A percentile compares a stretch with the other conserved stretches of the same genome.
Evolutionary conservation across 441 rosid genomes (phyloP).

Genomic region (Aleurites moluccanus): DNA sequence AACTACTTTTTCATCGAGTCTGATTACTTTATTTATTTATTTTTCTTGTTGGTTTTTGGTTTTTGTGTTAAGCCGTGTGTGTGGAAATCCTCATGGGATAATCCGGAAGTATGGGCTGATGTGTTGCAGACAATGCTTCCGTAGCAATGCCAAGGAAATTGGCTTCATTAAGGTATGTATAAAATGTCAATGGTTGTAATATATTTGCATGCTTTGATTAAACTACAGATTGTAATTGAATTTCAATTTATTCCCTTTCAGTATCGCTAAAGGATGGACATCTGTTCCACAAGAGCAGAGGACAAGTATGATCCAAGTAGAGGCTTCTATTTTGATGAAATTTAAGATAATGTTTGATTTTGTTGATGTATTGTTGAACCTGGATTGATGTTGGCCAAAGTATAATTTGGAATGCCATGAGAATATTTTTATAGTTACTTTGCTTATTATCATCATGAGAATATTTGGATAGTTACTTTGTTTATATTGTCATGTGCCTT

Average conservation of each 20-base stretch:
- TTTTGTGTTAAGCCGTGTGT: conserved; percentile 49
- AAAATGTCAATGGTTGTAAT: too few relatives aligned
- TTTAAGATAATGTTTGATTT: conserved; percentile 6
- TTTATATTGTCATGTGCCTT: too few relatives aligned
- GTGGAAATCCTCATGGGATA: conserved; percentile 69
- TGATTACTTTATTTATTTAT: conserved; percentile 3
- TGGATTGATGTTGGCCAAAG: conserved; percentile 14
- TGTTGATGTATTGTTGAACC: conserved; percentile 12
- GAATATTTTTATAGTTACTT: not conserved
- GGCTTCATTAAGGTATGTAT: conserved; percentile 68
- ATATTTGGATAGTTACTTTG: too few relatives aligned
- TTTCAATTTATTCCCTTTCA: conserved; percentile 26
- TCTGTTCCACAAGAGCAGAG: not conserved
- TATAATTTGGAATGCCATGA: not conserved
- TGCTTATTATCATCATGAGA: not conserved
- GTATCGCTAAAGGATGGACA: conserved; percentile 46
- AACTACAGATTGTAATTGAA: not conserved
- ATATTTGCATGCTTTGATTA: not conserved
- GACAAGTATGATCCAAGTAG: not conserved
- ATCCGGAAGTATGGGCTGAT: conserved; percentile 73
- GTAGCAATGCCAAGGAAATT: conserved; percentile 77
- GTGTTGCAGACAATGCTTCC: conserved; percentile 83
- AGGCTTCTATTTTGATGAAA: conserved; percentile 7
- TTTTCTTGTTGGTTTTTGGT: too few relatives aligned
- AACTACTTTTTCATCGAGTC: not conserved